phyloP scores from a whole-genome alignment of 345 rosid species.

The Tarenaya hassleriana region DNA sequence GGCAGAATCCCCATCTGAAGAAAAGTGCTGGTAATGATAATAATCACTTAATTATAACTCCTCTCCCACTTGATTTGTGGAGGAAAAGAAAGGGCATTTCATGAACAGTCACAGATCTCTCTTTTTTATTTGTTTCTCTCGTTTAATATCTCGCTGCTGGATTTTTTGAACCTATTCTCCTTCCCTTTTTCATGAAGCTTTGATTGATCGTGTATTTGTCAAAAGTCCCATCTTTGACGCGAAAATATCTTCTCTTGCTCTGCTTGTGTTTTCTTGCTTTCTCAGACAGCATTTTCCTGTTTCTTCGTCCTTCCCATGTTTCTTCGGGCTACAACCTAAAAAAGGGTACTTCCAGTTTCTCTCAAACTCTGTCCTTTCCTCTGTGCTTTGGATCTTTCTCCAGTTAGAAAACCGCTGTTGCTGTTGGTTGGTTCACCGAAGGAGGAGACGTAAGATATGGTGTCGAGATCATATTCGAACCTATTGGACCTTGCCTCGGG shows the following conservation, averaged over 20 bases:
- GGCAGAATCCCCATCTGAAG: no score
- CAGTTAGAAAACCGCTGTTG: neutral
- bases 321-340: no score
- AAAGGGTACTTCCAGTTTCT: constrained; percentile 5
- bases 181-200: constrained; percentile 9
- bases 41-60: no score
- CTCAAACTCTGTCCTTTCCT: neutral
- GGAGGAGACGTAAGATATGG: constrained; percentile 38
- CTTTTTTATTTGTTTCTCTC: no score
- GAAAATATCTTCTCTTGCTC: neutral
- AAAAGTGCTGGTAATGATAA: no score
- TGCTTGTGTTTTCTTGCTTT: neutral
- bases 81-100: no score
- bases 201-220: constrained; percentile 9
- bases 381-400: neutral
- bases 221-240: neutral
- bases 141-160: no score
- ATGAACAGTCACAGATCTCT: no score
- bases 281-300: no score
- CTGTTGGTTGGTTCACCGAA: no score
- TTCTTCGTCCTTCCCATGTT: no score
- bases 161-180: constrained; percentile 23
- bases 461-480: constrained; percentile 84
- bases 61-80: no score
- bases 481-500: constrained; percentile 81